Base-by-base conservation (phyloP, 2,329 filamentous ascomycete genomes). In the Fusarium albidum region DNA sequence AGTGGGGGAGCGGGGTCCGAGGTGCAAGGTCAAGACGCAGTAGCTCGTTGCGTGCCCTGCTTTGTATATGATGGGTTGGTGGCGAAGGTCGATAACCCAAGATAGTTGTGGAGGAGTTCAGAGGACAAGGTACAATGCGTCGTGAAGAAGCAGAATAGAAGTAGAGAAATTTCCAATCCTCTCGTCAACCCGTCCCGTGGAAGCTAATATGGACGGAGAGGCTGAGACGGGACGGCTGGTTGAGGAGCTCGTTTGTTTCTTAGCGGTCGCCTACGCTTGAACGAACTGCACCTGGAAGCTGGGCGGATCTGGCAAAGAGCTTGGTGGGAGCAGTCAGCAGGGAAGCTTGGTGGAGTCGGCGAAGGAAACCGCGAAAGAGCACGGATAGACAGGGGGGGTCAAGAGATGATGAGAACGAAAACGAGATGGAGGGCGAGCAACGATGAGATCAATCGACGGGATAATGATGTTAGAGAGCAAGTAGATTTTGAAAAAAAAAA, bases 1-100 rank as follows among this genome's bases (percentile, higher is more conserved):
- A 53, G 64, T 67, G 64, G 64, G 61, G 64, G 60, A 59, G 64
- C 64, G 64, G 64, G 64, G 64, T 62, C 52, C 33, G 33, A 45
- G 49, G 44, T 54, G 50, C 57, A 65, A 65, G 64, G 64, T 62
- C 51, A 57, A 53, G 56, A 50, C 55, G 57, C 51, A 65, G 64
- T 62, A 60, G 57, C 55, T 64, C 50, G 49, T 61, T 52, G 46
- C 27, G 52, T 58, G 47, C 43, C 46, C 46, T 63, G 53, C 52
- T 56, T 42, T 32, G 41, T 49, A 47, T 54, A 47, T 54, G 12
- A 27, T 15, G 14, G 28, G 15, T 43, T 42, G 40, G 28, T 18
- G 51, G 27, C 17, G 45, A 41, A 46, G 34, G 58, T 29, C 44
- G 38, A 47, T 40, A 49, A 49, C 47, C 33, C 40, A 51, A 55